Evolutionary conservation across 345 rosid species (phyloP).

Genomic region (Gossypium longicalyx): DNA sequence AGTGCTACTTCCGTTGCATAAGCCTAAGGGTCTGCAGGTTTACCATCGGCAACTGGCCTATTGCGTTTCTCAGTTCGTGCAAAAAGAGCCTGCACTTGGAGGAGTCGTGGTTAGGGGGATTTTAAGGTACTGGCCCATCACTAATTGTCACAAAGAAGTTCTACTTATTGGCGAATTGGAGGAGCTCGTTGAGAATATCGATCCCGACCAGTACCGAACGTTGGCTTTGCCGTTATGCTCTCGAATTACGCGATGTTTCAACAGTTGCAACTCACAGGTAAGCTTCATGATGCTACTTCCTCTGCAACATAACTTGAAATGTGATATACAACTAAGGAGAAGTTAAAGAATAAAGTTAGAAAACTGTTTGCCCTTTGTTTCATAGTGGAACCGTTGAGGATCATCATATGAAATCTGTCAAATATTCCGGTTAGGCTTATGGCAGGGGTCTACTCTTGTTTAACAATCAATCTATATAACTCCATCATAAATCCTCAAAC

Average conservation of each 20-base stretch:
- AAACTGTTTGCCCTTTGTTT: not conserved
- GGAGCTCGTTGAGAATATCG: conserved; percentile 51
- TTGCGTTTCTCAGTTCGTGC: not conserved
- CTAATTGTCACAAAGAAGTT: conserved; percentile 53
- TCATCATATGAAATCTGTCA: not conserved
- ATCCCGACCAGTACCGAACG: conserved; percentile 52
- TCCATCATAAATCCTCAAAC: no score
- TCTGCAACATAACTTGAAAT: not conserved
- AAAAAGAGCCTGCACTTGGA: conserved; percentile 42
- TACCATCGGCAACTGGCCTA: conserved; percentile 33
- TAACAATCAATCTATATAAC: no score
- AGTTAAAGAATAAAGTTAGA: not conserved
- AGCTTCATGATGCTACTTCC: not conserved
- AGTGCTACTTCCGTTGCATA: conserved; percentile 59
- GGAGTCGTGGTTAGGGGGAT: conserved; percentile 46
- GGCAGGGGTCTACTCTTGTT: not conserved
- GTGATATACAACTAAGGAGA: not conserved
- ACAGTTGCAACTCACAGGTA: conserved; percentile 61
- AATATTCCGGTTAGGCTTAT: no score
- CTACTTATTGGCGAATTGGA: conserved; percentile 53
- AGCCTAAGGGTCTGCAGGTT: conserved; percentile 39
- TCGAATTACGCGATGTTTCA: conserved; percentile 40
- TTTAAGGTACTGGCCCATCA: conserved; percentile 57
- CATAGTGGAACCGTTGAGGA: no score
- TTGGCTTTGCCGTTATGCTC: conserved; percentile 49